A percentile compares a stretch with the other conserved stretches of the same genome.
These are phyloP conservation scores for Neurospora sp. DNA, from an alignment of 495 filamentous ascomycete genomes.

Conservation along the genomic window DNA sequence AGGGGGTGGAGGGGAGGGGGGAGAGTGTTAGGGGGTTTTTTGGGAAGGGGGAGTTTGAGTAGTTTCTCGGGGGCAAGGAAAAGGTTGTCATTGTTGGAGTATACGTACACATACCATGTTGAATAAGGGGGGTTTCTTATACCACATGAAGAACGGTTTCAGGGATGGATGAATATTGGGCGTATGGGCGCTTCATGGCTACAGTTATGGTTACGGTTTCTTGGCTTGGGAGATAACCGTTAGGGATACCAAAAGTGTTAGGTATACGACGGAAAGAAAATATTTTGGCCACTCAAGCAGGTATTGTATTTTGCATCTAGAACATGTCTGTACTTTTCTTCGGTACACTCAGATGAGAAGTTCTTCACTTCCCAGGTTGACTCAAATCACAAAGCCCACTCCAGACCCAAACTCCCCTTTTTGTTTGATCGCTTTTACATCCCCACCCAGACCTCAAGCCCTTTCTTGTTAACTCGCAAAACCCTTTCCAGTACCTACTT, in stretches of 20 bases:
- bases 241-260: not conserved
- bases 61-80: not conserved
- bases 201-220: not conserved
- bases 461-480: not conserved
- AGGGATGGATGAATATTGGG: not conserved
- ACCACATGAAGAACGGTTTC: not conserved
- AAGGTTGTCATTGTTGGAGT: not conserved
- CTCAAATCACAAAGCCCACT: not conserved
- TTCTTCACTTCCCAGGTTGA: not conserved
- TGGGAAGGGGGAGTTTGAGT: constrained; percentile 39
- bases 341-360: too few species aligned
- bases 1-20: constrained; percentile 44
- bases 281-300: too few species aligned
- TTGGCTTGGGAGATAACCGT: not conserved
- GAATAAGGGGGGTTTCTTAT: not conserved
- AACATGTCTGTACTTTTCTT: too few species aligned
- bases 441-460: not conserved
- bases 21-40: constrained; percentile 41
- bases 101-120: not conserved
- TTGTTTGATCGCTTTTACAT: not conserved
- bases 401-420: not conserved
- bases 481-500: too few species aligned
- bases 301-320: too few species aligned
- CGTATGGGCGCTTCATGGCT: not conserved
- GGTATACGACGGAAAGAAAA: too few species aligned